Base-by-base conservation (phyloP, 768 basidiomycete species). In the Pluteus cervinus region DNA sequence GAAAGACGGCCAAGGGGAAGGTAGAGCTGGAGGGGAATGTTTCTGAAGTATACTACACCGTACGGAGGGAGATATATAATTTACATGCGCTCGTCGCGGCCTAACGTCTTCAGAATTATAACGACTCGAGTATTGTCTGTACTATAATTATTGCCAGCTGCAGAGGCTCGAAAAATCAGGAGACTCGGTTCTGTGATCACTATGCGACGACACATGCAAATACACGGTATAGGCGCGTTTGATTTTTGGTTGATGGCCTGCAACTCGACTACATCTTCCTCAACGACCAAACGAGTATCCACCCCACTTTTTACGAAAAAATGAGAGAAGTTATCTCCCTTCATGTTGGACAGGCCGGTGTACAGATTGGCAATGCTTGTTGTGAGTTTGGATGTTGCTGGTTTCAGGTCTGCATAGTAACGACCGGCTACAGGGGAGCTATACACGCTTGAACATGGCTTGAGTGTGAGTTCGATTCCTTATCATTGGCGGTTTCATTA, bases 331-430 rank as follows among this genome's bases (percentile, higher is more conserved):
- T 97, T 65, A 94, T 96, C 73, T 94, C 90, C 51, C 75, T 97
- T 59, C 91, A 97, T 68, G 93, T 98, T 60, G 94, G 94, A 57
- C 96, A 99, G 73, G 96, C 94, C 57, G 92, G 91, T 81, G 85
- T 88, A 53, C 88, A 91, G 73, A 87, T 91, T 55, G 93, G 94
- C 57, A 98, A 98, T 65, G 94, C 96, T 58, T 99, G 92, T 69
- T 96, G 94, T 90, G 68, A 73, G 88, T 85, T 40, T 48, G 48
- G 47, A 56, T 52, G 54, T 56, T 48, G 54, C 49, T 46, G 54
- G 53, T 60, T 63, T 52, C 66, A 70, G 50, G 71, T 60, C 50
- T 36, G 55, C 52, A 56, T 56, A 52, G 60, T n/a, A n/a, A n/a
- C n/a, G n/a, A n/a, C n/a, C n/a, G n/a, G n/a, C n/a, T 55, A 20